Evolutionary conservation across 495 filamentous ascomycete genomes (phyloP).

Genomic region (Aspergillus sparsus): DNA sequence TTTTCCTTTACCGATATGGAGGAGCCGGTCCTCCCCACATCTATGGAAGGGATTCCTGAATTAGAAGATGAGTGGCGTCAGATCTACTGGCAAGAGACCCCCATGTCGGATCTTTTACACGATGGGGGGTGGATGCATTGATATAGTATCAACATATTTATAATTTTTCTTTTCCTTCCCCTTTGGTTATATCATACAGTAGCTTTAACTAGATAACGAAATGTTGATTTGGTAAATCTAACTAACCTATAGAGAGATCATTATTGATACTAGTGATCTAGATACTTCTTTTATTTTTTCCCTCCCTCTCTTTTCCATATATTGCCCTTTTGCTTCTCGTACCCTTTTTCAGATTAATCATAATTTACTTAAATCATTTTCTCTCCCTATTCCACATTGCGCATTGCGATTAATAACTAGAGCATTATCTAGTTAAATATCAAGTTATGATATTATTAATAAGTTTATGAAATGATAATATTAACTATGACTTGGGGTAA

Average conservation of each 20-base stretch:
- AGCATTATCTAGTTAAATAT: too few relatives aligned
- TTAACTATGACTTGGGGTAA: too few relatives aligned
- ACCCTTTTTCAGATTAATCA: too few relatives aligned
- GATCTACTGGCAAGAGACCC: slow-evolving; percentile 51
- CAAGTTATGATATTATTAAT: too few relatives aligned
- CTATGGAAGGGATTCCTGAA: slow-evolving; percentile 43
- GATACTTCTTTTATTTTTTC: neutral
- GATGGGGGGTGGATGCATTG: slow-evolving; percentile 46
- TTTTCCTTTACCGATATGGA: slow-evolving; percentile 48
- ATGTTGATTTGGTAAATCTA: too few relatives aligned
- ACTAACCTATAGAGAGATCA: too few relatives aligned
- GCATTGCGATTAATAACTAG: too few relatives aligned
- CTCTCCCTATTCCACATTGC: too few relatives aligned
- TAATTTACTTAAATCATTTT: too few relatives aligned
- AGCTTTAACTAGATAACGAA: too few relatives aligned
- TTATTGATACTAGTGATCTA: too few relatives aligned
- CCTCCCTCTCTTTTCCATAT: neutral
- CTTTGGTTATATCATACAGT: neutral
- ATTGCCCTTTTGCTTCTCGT: neutral
- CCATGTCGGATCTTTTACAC: slow-evolving; percentile 47
- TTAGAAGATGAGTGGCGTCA: slow-evolving; percentile 53
- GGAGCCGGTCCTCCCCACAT: slow-evolving; percentile 41
- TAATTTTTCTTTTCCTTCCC: neutral
- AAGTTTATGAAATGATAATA: too few relatives aligned
- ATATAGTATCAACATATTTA: slow-evolving; percentile 1